phyloP scores from a whole-genome alignment of 495 filamentous ascomycete genomes.

The Penicillium herquei region DNA sequence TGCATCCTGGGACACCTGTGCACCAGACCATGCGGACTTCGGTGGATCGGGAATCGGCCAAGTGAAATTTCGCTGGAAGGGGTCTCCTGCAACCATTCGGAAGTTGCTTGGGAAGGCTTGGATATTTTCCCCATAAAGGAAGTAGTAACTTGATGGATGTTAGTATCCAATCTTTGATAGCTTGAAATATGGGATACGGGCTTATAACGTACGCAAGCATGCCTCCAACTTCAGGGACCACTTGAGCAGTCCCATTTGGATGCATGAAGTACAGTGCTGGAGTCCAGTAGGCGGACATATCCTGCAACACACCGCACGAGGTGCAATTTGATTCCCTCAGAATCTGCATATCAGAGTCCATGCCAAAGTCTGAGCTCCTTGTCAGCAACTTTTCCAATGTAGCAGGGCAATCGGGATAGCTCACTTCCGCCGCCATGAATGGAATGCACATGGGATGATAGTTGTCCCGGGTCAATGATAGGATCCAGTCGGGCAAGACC shows the following conservation, averaged over 20 bases:
- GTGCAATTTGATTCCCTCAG: conserved; percentile 52
- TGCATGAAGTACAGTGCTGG: conserved; percentile 58
- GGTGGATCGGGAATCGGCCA: conserved; percentile 68
- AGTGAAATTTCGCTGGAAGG: conserved; percentile 65
- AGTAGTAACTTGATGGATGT: conserved; percentile 62
- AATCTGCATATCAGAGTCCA: conserved; percentile 37
- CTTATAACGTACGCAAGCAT: conserved; percentile 51
- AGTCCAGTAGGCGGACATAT: conserved; percentile 64
- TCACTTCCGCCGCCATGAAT: conserved; percentile 56
- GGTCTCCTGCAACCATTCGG: conserved; percentile 83
- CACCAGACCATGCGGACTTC: conserved; percentile 64
- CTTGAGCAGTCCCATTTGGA: conserved; percentile 51
- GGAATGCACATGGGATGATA: conserved; percentile 49
- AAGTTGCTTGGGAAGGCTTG: conserved; percentile 76
- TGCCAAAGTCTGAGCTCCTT: conserved; percentile 43
- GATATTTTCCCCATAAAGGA: conserved; percentile 62
- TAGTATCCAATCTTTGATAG: not conserved
- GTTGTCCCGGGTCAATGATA: conserved; percentile 45
- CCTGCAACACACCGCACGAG: conserved; percentile 56
- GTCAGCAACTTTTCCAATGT: conserved; percentile 1
- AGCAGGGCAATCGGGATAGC: conserved; percentile 16
- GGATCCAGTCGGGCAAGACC: conserved; percentile 61
- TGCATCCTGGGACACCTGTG: conserved; percentile 59
- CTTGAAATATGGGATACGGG: not conserved
- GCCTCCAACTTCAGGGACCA: conserved; percentile 55